Base-by-base conservation (phyloP, 768 basidiomycete species). In the Lentinula aciculospora region DNA sequence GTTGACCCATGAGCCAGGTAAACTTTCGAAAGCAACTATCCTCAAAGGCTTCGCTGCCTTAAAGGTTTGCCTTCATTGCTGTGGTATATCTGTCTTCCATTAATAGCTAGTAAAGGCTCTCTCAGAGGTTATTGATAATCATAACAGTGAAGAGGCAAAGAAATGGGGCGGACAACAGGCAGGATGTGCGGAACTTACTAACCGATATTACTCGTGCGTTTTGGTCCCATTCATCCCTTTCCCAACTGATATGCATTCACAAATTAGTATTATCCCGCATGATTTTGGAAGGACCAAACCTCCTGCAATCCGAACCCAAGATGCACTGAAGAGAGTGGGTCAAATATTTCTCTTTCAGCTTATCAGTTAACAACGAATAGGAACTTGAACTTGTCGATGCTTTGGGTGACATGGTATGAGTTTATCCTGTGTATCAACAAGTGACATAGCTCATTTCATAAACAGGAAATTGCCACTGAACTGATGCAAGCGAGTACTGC, bases 351-450 rank as follows among this genome's bases (percentile, higher is more conserved):
- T 15, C 7, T 36, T 32, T 17, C 21, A 31, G 8, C n/a, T 44
- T 17, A 19, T 27, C 7, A 23, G 56, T 28, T 12, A 36, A 53
- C 23, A 32, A 32, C 17, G 21, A 19, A 32, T 63, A 80, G 77
- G 82, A 84, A 71, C 74, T 84, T 40, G 81, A 82, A n/a, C 76
- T 84, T 21, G 82, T 85, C 15, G 84, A 84, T 60, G 81, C 83
- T 19, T 76, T 86, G 23, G 82, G 82, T 2, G 83, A 86, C 64
- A 85, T 86, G 84, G 81, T 79, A 60, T 8, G 27, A 60, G 54
- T 15, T 25, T 10, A 9, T 39, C 7, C 10, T 21, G 28, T 36
- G 34, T 10, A 25, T 8, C 1, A 7, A n/a, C n/a, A n/a, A n/a
- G n/a, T 10, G 23, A 21, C 9, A 21, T 42, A 21, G 53, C 27